These are phyloP conservation scores for Casuarina glauca DNA, from an alignment of 306 rosid genomes.

Conservation along the genomic window DNA sequence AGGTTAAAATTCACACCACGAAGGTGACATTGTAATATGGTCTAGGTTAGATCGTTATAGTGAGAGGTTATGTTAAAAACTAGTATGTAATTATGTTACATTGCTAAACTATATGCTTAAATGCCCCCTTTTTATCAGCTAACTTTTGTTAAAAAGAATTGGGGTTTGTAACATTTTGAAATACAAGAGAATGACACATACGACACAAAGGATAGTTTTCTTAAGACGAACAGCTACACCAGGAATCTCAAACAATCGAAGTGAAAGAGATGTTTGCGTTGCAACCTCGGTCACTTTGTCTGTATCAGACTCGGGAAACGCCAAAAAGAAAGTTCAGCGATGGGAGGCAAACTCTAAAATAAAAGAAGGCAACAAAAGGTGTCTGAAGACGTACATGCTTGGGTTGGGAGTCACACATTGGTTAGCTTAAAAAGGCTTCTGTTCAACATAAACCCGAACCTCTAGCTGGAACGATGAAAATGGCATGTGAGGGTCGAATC, in stretches of 20 bases:
- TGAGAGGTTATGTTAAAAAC: no score
- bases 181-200: no score
- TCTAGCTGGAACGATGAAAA: conserved; percentile 48
- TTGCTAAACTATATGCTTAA: no score
- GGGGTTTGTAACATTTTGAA: no score
- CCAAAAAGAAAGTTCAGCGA: conserved; percentile 11
- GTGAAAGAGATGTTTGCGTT: neutral
- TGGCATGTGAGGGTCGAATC: conserved; percentile 83
- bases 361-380: neutral
- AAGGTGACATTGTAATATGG: no score
- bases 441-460: conserved; percentile 20
- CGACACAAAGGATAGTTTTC: neutral
- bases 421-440: neutral
- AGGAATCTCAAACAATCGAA: neutral
- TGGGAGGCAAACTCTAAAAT: no score
- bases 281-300: neutral
- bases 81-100: no score
- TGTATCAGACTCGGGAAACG: conserved; percentile 10
- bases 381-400: neutral
- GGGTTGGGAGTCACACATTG: neutral
- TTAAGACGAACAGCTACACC: neutral
- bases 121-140: no score
- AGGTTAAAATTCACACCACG: no score
- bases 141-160: no score
- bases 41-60: no score